Conservation (phyloP, 2,329 filamentous ascomycete genomes). For the Colletotrichum sp. region DNA sequence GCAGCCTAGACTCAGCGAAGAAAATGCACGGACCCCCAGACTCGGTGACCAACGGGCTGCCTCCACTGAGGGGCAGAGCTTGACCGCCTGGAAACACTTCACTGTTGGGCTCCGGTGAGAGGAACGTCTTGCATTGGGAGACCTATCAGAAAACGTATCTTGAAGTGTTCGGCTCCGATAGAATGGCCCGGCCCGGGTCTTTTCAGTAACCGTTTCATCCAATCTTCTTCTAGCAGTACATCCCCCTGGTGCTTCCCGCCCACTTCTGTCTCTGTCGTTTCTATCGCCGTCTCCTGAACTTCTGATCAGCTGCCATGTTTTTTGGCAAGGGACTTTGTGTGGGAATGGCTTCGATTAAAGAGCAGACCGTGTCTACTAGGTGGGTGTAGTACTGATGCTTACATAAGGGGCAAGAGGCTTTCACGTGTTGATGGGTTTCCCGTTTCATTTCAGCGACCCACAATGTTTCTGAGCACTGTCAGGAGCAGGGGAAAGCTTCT, state of each 20-base stretch:
- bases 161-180: neutral
- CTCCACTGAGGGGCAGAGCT: conserved; percentile 8
- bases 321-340: neutral
- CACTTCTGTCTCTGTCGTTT: neutral
- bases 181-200: neutral
- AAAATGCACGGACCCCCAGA: neutral
- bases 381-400: neutral
- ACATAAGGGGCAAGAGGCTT: neutral
- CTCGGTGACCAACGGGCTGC: neutral
- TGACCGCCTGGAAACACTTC: neutral
- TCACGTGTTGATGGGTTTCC: neutral
- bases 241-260: neutral
- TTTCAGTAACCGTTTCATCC: conserved; percentile 1
- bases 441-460: neutral
- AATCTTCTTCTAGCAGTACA: neutral
- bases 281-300: neutral
- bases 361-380: neutral
- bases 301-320: neutral
- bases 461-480: neutral
- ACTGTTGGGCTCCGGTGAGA: neutral
- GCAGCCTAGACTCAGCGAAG: neutral
- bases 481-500: neutral
- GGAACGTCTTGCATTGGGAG: neutral
- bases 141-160: neutral
- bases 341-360: neutral